Evolutionary conservation across 768 basidiomycete genomes (phyloP).

Genomic region (Mycena kentingensis): DNA sequence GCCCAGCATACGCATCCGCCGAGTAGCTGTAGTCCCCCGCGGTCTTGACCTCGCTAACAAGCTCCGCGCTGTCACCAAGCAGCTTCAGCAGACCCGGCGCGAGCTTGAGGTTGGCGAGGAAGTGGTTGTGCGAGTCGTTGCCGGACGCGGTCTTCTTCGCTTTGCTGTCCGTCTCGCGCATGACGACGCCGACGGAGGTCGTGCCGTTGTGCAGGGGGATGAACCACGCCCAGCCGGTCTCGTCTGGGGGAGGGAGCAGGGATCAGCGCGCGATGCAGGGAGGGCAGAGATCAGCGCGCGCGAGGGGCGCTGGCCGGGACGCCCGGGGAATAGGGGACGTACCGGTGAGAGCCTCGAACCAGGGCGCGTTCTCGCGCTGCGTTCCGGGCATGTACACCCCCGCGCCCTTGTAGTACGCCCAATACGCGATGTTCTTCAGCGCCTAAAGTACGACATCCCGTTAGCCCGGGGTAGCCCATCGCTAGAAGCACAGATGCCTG

Average conservation of each 20-base stretch:
- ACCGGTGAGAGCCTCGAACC: slow-evolving; percentile 61
- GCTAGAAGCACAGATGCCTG: too few species aligned
- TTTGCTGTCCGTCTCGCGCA: slow-evolving; percentile 40
- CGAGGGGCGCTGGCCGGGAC: too few species aligned
- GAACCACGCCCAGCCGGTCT: slow-evolving; percentile 58
- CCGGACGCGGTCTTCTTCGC: slow-evolving; percentile 31
- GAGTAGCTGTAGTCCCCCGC: slow-evolving; percentile 42
- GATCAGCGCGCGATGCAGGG: neutral
- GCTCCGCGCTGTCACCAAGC: slow-evolving; percentile 28
- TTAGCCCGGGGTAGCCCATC: too few species aligned
- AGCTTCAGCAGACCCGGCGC: slow-evolving; percentile 28
- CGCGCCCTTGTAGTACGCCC: slow-evolving; percentile 66
- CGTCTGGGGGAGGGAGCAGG: slow-evolving; percentile 34
- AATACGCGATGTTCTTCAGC: slow-evolving; percentile 61
- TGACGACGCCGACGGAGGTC: slow-evolving; percentile 52
- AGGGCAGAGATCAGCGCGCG: neutral
- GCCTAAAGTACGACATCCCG: too few species aligned
- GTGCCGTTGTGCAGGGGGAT: slow-evolving; percentile 55
- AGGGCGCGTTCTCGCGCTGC: slow-evolving; percentile 45
- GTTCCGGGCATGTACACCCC: slow-evolving; percentile 46
- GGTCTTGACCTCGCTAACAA: slow-evolving; percentile 28
- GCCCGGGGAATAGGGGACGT: too few species aligned
- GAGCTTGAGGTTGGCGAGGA: slow-evolving; percentile 29
- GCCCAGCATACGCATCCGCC: slow-evolving; percentile 33
- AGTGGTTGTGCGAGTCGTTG: slow-evolving; percentile 24